Evolutionary conservation across 176 grass and related monocot genomes (phyloP).

Genomic region (Carex cristatella): DNA sequence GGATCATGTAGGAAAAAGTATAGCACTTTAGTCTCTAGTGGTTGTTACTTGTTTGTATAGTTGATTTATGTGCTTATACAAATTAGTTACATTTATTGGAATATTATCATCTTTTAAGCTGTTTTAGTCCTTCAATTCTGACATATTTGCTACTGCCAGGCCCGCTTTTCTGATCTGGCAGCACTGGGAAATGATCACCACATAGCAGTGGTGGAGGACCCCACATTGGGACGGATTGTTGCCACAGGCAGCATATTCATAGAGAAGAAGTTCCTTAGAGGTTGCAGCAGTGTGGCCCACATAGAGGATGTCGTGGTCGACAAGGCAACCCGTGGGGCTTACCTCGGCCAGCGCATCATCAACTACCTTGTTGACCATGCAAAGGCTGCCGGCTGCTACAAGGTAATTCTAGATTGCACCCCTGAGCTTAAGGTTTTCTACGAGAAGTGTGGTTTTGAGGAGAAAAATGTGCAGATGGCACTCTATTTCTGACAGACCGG

Average conservation of each 20-base stretch:
- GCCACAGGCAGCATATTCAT: conserved; percentile 79
- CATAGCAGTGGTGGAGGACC: conserved; percentile 68
- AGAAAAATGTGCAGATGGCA: conserved; percentile 91
- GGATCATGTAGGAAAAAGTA: not conserved
- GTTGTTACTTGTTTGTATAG: not conserved
- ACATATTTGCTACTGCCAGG: not conserved
- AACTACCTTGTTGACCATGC: conserved; percentile 57
- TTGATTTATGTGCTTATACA: not conserved
- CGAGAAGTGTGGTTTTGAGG: conserved; percentile 63
- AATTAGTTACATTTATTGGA: not conserved
- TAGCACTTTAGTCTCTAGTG: not conserved
- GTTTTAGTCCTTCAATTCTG: not conserved
- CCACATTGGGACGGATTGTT: conserved; percentile 31
- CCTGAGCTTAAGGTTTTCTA: conserved; percentile 64
- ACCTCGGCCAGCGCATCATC: conserved; percentile 50
- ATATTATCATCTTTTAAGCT: not conserved
- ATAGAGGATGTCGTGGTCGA: conserved; percentile 88
- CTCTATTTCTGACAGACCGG: conserved; percentile 64
- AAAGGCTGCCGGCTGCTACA: conserved; percentile 64
- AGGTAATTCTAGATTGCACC: conserved; percentile 87
- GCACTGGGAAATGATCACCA: conserved; percentile 69
- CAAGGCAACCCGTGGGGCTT: conserved; percentile 36
- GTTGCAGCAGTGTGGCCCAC: conserved; percentile 66
- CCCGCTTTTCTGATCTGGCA: conserved; percentile 69
- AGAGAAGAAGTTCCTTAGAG: conserved; percentile 76